A percentile compares a stretch with the other conserved stretches of the same genome.
phyloP scores from a whole-genome alignment of 371 early-diverging fungal species.

The Mortierella polycephala region DNA sequence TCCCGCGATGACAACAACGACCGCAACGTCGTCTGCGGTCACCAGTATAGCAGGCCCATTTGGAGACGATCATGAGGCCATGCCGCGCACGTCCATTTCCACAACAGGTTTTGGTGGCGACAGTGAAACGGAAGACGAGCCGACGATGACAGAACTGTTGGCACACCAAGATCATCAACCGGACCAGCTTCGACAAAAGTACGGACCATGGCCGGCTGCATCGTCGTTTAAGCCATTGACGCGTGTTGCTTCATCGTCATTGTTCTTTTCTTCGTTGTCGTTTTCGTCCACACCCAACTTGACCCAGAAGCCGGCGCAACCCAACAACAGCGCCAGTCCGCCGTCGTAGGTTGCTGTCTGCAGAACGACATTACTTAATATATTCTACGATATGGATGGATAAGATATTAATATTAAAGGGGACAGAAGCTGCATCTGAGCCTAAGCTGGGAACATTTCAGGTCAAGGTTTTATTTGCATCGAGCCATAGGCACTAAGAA shows the following conservation, averaged over 20 bases:
- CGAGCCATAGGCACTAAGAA: too few species aligned
- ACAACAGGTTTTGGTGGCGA: slow-evolving; percentile 2
- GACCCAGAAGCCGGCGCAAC: background rate
- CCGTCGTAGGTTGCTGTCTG: too few species aligned
- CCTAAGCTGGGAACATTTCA: too few species aligned
- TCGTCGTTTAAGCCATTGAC: background rate
- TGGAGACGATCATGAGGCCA: background rate
- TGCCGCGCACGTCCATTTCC: background rate
- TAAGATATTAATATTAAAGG: too few species aligned
- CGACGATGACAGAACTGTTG: slow-evolving; percentile 31
- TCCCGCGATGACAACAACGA: background rate
- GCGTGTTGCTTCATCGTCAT: slow-evolving; percentile 7
- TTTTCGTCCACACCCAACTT: slow-evolving; percentile 25
- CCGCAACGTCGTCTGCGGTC: too few species aligned
- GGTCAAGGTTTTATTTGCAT: too few species aligned
- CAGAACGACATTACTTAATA: too few species aligned
- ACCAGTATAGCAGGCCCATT: background rate
- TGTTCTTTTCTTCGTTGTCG: slow-evolving; percentile 12
- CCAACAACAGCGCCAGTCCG: too few species aligned
- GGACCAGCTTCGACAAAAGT: slow-evolving; percentile 4
- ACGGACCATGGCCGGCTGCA: background rate
- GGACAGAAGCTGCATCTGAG: too few species aligned
- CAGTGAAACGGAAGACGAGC: slow-evolving; percentile 20
- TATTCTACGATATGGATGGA: too few species aligned
- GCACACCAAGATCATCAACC: slow-evolving; percentile 17